Evolutionary conservation across 2,329 filamentous ascomycete genomes (phyloP).

Genomic region (Penicillium sp.): DNA sequence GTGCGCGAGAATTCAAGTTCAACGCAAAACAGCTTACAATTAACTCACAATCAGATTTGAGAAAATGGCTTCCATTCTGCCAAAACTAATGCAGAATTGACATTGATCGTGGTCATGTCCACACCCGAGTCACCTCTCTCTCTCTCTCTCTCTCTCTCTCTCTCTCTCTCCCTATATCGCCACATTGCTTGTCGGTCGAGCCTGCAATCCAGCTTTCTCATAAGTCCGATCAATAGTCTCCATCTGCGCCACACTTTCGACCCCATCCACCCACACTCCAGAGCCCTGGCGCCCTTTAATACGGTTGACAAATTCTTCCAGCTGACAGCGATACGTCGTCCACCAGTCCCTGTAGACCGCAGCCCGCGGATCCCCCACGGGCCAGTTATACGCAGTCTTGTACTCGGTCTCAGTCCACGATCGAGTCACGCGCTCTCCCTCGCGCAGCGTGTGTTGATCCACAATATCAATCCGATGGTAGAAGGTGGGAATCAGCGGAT

Average conservation of each 20-base stretch:
- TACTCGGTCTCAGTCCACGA: background rate
- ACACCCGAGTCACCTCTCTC: too few relatives aligned
- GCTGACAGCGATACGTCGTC: conserved; percentile 43
- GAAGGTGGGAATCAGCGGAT: background rate
- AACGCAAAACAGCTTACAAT: too few relatives aligned
- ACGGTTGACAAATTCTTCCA: conserved; percentile 47
- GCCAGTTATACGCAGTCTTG: conserved; percentile 1
- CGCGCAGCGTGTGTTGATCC: background rate
- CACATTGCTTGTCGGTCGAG: conserved; percentile 1
- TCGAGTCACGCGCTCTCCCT: background rate
- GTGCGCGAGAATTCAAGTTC: too few relatives aligned
- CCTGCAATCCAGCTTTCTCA: conserved; percentile 34
- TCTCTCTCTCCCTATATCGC: background rate
- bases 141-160: too few relatives aligned
- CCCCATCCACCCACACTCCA: conserved; percentile 36
- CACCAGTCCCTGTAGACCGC: conserved; percentile 34
- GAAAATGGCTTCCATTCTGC: too few relatives aligned
- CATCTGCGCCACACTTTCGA: conserved; percentile 44
- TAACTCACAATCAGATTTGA: too few relatives aligned
- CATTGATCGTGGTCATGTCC: too few relatives aligned
- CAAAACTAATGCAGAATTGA: too few relatives aligned
- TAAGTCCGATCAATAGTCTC: conserved; percentile 46
- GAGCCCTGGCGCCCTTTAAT: conserved; percentile 36
- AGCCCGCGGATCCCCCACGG: background rate
- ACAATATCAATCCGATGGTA: conserved; percentile 1